Conservation (phyloP, 2,329 filamentous ascomycete genomes). For the Pseudogymnoascus sp. region DNA sequence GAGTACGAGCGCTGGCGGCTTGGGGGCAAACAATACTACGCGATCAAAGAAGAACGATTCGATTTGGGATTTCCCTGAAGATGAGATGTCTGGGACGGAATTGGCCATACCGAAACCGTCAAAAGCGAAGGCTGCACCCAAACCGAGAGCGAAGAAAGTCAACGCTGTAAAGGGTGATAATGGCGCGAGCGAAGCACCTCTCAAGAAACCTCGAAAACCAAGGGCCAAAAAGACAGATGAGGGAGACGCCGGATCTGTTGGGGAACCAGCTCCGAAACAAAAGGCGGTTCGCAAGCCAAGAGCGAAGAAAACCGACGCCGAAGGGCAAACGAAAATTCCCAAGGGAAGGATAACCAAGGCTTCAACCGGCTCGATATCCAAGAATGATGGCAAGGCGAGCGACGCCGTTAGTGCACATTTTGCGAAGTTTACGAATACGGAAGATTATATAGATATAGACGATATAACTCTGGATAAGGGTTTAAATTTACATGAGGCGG, state of each 20-base stretch:
- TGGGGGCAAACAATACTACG: slow-evolving; percentile 16
- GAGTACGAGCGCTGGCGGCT: slow-evolving; percentile 40
- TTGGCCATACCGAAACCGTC: slow-evolving; percentile 20
- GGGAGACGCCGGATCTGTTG: background rate
- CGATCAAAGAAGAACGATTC: slow-evolving; percentile 4
- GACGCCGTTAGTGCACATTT: slow-evolving; percentile 35
- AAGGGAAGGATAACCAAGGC: slow-evolving; percentile 33
- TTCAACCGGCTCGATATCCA: slow-evolving; percentile 21
- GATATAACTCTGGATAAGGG: slow-evolving; percentile 16
- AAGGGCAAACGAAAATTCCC: slow-evolving; percentile 29
- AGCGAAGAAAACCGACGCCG: slow-evolving; percentile 26
- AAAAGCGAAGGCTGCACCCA: slow-evolving; percentile 25
- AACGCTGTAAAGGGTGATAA: background rate
- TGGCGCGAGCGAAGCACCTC: background rate
- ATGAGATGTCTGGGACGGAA: background rate
- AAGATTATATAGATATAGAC: slow-evolving; percentile 2
- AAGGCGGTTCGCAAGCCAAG: slow-evolving; percentile 23
- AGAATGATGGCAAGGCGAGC: slow-evolving; percentile 18
- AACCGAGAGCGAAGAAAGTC: slow-evolving; percentile 21
- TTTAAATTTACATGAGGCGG: slow-evolving; percentile 35
- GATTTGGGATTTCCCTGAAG: slow-evolving; percentile 17
- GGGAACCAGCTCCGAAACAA: slow-evolving; percentile 15
- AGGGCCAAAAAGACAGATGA: slow-evolving; percentile 23
- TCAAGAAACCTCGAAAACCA: slow-evolving; percentile 18
- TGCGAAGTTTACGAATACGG: slow-evolving; percentile 1